Base-by-base conservation (phyloP, 495 filamentous ascomycete species). In the Neurospora africana region DNA sequence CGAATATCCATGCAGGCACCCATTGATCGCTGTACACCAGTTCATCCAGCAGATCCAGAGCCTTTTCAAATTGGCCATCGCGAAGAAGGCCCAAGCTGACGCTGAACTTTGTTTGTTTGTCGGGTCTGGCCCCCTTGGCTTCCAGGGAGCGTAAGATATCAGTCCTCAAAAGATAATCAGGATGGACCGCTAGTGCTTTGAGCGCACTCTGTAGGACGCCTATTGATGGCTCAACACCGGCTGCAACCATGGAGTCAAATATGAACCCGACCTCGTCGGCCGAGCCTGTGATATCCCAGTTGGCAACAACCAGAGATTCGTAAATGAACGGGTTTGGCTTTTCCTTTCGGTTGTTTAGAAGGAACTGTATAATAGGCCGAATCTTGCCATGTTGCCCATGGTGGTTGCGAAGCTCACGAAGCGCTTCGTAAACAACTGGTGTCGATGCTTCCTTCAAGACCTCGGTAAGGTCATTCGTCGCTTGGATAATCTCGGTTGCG, bases 11-110 rank as follows among this genome's bases (percentile, higher is more conserved):
- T 5, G 79, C 73, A 47, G 90, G 86, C 8, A 95, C 77, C 7
- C 73, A 67, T 7, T 88, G 84, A 2, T 86, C 84, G 43, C 88
- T 83, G 44, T 81, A 81, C 61, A 88, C 82, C 86, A 96, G 89
- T 36, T 85, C 78, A 21, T 91, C 89, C 58, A 97, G 77, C 72
- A 89, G 87, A 37, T 94, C 89, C 68, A 97, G 78, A 3, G 93
- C 94, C 76, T 92, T 81, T 79, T 99, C 95, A 70, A 91, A 88
- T 74, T 95, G 91, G 13, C 89, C 87, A 75, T 97, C 94, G 68
- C 92, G 85, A 41, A 98, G 81, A 36, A 95, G 79, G 1, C 93
- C 94, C 39, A 90, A 82, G 5, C 90, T 87, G 40, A 97, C 85
- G 78, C 87, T 87, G 77, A 89, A 85, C 82, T 86, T 89, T 13